These are phyloP conservation scores for Plectosphaerella sp. DNA, from an alignment of 2,329 filamentous ascomycete genomes.

Conservation along the genomic window DNA sequence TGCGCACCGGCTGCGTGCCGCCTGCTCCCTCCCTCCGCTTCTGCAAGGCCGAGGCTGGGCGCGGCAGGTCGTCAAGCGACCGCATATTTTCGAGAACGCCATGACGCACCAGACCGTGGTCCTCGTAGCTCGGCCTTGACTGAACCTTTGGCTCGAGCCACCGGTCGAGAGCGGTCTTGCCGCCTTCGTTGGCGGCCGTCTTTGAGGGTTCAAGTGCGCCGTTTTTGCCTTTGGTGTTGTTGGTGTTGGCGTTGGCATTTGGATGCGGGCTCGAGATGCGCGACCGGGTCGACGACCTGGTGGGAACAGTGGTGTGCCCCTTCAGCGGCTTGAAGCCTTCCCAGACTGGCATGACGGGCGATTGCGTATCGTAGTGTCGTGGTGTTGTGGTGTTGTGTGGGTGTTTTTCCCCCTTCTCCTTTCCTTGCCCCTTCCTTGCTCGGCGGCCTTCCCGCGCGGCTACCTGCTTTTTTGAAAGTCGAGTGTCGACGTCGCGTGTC, in stretches of 20 bases:
- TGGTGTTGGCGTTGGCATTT: slow-evolving; percentile 15
- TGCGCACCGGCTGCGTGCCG: slow-evolving; percentile 27
- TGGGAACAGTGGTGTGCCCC: slow-evolving; percentile 18
- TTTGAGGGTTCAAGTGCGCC: slow-evolving; percentile 32
- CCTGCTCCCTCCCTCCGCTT: slow-evolving; percentile 28
- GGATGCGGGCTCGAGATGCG: slow-evolving; percentile 52
- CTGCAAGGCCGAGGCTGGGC: slow-evolving; percentile 36
- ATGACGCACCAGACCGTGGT: slow-evolving; percentile 67
- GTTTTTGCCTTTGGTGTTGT: slow-evolving; percentile 16
- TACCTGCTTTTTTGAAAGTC: too few species aligned
- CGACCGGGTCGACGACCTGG: slow-evolving; percentile 48
- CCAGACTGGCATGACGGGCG: not conserved
- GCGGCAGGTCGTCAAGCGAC: slow-evolving; percentile 70
- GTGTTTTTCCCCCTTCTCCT: not conserved
- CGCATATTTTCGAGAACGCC: slow-evolving; percentile 83
- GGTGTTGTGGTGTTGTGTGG: not conserved
- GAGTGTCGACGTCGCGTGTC: too few species aligned
- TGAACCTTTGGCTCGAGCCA: slow-evolving; percentile 58
- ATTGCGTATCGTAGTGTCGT: not conserved
- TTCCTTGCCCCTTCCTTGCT: not conserved
- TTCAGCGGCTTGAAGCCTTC: too few species aligned
- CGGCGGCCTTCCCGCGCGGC: not conserved
- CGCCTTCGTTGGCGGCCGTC: slow-evolving; percentile 24
- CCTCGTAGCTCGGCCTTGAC: slow-evolving; percentile 69
- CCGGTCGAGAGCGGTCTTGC: slow-evolving; percentile 45